phyloP scores from a whole-genome alignment of 2,329 filamentous ascomycete genomes.

The Aspergillus arachidicola region DNA sequence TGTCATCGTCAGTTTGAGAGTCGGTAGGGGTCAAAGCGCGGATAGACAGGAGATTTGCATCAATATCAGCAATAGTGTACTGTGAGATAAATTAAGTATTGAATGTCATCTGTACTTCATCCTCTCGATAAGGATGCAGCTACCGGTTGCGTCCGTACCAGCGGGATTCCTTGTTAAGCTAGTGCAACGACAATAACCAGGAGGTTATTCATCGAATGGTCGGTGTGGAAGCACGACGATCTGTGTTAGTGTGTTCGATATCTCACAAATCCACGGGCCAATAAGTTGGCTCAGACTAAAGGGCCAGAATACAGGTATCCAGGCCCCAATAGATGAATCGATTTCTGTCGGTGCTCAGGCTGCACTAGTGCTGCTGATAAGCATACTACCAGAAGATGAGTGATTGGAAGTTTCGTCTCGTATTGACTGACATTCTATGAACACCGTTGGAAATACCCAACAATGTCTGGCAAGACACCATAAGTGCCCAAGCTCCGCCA shows the following conservation, averaged over 20 bases:
- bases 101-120: background rate
- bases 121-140: background rate
- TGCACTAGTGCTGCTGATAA: background rate
- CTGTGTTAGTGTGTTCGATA: slow-evolving; percentile 13
- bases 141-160: background rate
- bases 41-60: slow-evolving; percentile 5
- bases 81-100: slow-evolving; percentile 17
- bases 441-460: background rate
- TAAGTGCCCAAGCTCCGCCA: slow-evolving; percentile 1
- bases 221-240: slow-evolving; percentile 17
- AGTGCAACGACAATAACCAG: background rate
- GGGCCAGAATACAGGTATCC: slow-evolving; percentile 4
- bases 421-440: background rate
- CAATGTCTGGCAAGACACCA: background rate
- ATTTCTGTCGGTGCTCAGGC: slow-evolving; percentile 13
- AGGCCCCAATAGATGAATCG: slow-evolving; percentile 12
- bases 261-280: slow-evolving; percentile 12
- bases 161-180: background rate
- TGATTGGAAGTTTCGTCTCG: background rate
- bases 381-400: background rate
- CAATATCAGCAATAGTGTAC: slow-evolving; percentile 16
- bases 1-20: background rate
- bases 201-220: slow-evolving; percentile 20
- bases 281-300: background rate
- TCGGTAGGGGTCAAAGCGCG: background rate